Percentiles rank a stretch among this genome's conserved stretches.
Evolutionary conservation across 768 basidiomycete species (phyloP).

Genomic region (Dendrothele bispora): DNA sequence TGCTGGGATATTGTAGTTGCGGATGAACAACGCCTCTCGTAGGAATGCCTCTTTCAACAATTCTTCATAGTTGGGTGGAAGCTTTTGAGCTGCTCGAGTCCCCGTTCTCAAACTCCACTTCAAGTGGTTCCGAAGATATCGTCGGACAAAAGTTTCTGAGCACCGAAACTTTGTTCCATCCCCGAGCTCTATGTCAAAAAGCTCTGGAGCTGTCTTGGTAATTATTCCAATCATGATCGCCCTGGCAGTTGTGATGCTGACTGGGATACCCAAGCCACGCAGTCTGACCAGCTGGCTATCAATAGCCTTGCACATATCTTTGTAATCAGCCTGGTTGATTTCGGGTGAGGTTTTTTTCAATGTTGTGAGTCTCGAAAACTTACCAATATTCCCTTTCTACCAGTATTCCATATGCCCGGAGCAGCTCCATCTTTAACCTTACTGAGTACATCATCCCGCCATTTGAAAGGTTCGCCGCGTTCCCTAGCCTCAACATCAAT

Average conservation of each 20-base stretch:
- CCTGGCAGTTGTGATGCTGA: not conserved
- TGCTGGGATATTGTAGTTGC: slow-evolving; percentile 10
- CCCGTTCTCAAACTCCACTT: slow-evolving; percentile 18
- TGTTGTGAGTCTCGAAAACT: not conserved
- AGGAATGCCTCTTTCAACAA: slow-evolving; percentile 12
- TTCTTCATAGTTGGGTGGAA: slow-evolving; percentile 19
- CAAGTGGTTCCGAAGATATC: slow-evolving; percentile 16
- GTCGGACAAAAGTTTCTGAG: slow-evolving; percentile 16
- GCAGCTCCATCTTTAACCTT: not conserved
- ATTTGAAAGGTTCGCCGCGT: not conserved
- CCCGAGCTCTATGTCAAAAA: slow-evolving; percentile 15
- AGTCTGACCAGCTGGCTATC: not conserved
- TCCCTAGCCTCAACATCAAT: not conserved
- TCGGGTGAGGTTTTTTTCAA: not conserved
- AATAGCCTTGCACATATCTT: not conserved
- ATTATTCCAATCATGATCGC: slow-evolving; percentile 11
- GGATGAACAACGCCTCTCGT: slow-evolving; percentile 9
- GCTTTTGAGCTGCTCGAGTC: slow-evolving; percentile 28
- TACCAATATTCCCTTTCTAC: not conserved
- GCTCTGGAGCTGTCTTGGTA: slow-evolving; percentile 12
- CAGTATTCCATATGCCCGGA: not conserved
- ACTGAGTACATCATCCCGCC: not conserved
- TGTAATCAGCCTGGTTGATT: not conserved
- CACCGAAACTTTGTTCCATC: slow-evolving; percentile 16
- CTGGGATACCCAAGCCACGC: not conserved